These are phyloP conservation scores for Alternaria viburni DNA, from an alignment of 2,329 filamentous ascomycete genomes.

Conservation along the genomic window DNA sequence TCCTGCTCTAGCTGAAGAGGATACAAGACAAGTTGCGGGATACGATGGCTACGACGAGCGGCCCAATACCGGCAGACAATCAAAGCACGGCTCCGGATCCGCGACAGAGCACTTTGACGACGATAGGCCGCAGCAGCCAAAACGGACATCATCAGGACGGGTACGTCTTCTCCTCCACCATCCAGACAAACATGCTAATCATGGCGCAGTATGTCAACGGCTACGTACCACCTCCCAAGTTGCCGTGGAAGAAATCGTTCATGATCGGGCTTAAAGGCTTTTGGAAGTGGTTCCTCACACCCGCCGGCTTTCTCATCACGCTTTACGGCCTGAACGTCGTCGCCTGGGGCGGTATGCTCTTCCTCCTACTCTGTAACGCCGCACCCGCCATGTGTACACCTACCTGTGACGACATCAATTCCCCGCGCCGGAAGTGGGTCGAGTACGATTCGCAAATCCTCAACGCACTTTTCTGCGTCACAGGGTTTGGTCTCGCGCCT, in stretches of 20 bases:
- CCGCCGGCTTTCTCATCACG: conserved; percentile 76
- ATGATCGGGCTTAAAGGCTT: conserved; percentile 66
- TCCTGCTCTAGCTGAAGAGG: conserved; percentile 40
- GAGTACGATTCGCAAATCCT: conserved; percentile 84
- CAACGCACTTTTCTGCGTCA: conserved; percentile 85
- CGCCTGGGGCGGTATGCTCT: conserved; percentile 91
- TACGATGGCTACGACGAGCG: conserved; percentile 19
- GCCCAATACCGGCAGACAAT: not conserved
- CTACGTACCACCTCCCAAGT: conserved; percentile 52
- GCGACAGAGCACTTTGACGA: conserved; percentile 22
- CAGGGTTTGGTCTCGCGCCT: conserved; percentile 81
- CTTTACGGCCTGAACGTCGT: conserved; percentile 83
- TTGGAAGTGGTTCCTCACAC: conserved; percentile 76
- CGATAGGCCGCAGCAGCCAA: conserved; percentile 16
- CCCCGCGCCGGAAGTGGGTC: conserved; percentile 81
- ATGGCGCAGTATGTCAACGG: conserved; percentile 44
- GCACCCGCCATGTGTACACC: conserved; percentile 73
- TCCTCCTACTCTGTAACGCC: conserved; percentile 79
- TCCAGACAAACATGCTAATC: not conserved
- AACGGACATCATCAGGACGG: conserved; percentile 19
- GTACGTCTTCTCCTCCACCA: conserved; percentile 15
- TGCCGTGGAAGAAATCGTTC: conserved; percentile 64
- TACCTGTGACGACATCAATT: conserved; percentile 76
- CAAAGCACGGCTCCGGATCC: conserved; percentile 26
- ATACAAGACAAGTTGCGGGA: conserved; percentile 8